A percentile compares a stretch with the other conserved stretches of the same genome.
phyloP scores from a whole-genome alignment of 2,329 filamentous ascomycete genomes.

The Stachybotrys chlorohalonatus region DNA sequence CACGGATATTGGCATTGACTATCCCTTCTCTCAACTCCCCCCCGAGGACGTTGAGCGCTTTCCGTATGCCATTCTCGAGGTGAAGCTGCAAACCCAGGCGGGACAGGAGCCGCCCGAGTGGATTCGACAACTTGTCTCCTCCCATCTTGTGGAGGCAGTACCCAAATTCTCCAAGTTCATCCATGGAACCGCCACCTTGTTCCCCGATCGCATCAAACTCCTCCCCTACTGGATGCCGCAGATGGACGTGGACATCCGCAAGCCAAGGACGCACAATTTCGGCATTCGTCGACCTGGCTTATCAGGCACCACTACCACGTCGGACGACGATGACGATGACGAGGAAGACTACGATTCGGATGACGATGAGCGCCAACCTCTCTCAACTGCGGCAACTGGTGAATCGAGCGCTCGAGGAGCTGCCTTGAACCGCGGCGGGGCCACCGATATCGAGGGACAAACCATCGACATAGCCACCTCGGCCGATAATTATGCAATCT shows the following conservation, averaged over 20 bases:
- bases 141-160: slow-evolving; percentile 95
- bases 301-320: slow-evolving; percentile 68
- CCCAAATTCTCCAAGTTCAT: slow-evolving; percentile 99
- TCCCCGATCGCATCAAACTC: slow-evolving; percentile 79
- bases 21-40: slow-evolving; percentile 82
- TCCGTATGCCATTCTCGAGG: slow-evolving; percentile 91
- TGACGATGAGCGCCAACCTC: slow-evolving; percentile 39
- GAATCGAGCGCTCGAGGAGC: slow-evolving; percentile 29
- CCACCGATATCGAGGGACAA: slow-evolving; percentile 71
- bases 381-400: slow-evolving; percentile 10
- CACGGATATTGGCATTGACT: slow-evolving; percentile 96
- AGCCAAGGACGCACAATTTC: slow-evolving; percentile 79
- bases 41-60: slow-evolving; percentile 81
- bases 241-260: slow-evolving; percentile 96
- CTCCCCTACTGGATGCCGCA: slow-evolving; percentile 97
- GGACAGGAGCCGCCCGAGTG: slow-evolving; percentile 94
- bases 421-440: slow-evolving; percentile 22
- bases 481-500: slow-evolving; percentile 72
- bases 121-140: slow-evolving; percentile 88
- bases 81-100: slow-evolving; percentile 93
- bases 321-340: slow-evolving; percentile 67
- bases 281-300: slow-evolving; percentile 76
- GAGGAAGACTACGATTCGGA: slow-evolving; percentile 44
- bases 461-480: slow-evolving; percentile 51
- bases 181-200: slow-evolving; percentile 81